Base-by-base conservation (phyloP, 2,329 filamentous ascomycete species). In the Penicillium oxalicum region DNA sequence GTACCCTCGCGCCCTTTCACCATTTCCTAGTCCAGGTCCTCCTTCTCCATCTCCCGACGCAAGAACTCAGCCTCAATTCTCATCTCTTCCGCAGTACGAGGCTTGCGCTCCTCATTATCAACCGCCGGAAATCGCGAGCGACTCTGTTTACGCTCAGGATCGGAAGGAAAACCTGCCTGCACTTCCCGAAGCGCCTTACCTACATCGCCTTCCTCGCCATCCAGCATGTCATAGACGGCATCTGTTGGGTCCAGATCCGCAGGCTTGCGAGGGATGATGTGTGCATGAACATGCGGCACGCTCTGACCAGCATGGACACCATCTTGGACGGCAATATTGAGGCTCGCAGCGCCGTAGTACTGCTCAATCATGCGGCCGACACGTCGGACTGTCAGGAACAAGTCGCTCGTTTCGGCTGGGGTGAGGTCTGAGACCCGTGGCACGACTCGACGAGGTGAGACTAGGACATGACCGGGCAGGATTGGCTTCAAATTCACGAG, bases 241-340 rank as follows among this genome's bases (percentile, higher is more conserved):
- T 95, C 91, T 7, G 76, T 79, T 42, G 80, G 76, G 9, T 79
- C 76, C 55, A 83, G 62, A 69, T 85, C 82, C 7, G 72, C 78
- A 49, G 72, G 74, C 50, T 74, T 74, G 33, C 91, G 75, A 18
- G 91, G 91, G 46, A 96, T 91, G 42, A 96, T 80, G 72, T 98
- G 93, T 26, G 90, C 87, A 71, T 98, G 93, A 11, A 96, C 83
- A 71, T 98, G 93, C 7, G 88, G 78, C 39, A 98, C 91, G 49
- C 89, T 95, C 78, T 98, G 93, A 0, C 93, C 93, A 1, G 93
- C 89, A 51, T 90, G 88, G 29, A 77, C 74, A 18, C 93, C 93
- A 68, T 98, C 93, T 68, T 98, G 93, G n/a, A 98, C 80, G 0
- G 91, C 91, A 43, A 98, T 84, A 65, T 95, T 97, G 72, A 97